phyloP scores from a whole-genome alignment of 2,329 filamentous ascomycete genomes.

The Colletotrichum cuscutae region DNA sequence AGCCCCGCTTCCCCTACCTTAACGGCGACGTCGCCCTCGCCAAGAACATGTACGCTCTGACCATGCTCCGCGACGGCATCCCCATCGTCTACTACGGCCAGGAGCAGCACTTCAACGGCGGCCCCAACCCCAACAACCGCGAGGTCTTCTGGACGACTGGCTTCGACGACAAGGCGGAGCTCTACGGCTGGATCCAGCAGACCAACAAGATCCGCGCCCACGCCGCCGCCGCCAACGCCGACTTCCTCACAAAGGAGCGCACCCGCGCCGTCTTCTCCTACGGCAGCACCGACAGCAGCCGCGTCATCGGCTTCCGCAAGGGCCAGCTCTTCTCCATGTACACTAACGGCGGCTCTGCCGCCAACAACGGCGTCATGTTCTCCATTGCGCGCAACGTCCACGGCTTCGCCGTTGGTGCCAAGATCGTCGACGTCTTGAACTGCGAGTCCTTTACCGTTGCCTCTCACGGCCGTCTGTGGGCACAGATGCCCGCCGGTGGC shows the following conservation, averaged over 20 bases:
- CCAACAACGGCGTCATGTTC: conserved; percentile 45
- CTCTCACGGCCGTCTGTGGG: conserved; percentile 27
- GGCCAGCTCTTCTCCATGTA: conserved; percentile 42
- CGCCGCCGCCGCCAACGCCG: conserved; percentile 17
- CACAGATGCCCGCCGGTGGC: conserved; percentile 31
- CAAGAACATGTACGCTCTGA: conserved; percentile 70
- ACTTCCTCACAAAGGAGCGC: conserved; percentile 26
- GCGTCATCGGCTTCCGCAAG: conserved; percentile 32
- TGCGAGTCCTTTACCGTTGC: conserved; percentile 46
- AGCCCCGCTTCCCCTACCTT: conserved; percentile 58
- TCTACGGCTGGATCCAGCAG: conserved; percentile 58
- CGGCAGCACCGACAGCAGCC: conserved; percentile 21
- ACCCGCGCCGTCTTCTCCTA: conserved; percentile 28
- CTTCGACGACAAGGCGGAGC: conserved; percentile 55
- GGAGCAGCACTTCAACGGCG: conserved; percentile 67
- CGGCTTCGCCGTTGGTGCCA: conserved; percentile 47
- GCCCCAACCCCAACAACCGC: conserved; percentile 59
- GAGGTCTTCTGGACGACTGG: conserved; percentile 65
- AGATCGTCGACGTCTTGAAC: conserved; percentile 52
- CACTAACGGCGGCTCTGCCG: conserved; percentile 50
- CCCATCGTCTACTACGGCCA: conserved; percentile 74
- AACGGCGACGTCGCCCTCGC: conserved; percentile 64
- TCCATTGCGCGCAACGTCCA: conserved; percentile 43
- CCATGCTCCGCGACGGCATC: conserved; percentile 69
- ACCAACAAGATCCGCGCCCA: conserved; percentile 60